Evolutionary conservation across 140 eudicot species (phyloP).

Genomic region (Oenanthe javanica): DNA sequence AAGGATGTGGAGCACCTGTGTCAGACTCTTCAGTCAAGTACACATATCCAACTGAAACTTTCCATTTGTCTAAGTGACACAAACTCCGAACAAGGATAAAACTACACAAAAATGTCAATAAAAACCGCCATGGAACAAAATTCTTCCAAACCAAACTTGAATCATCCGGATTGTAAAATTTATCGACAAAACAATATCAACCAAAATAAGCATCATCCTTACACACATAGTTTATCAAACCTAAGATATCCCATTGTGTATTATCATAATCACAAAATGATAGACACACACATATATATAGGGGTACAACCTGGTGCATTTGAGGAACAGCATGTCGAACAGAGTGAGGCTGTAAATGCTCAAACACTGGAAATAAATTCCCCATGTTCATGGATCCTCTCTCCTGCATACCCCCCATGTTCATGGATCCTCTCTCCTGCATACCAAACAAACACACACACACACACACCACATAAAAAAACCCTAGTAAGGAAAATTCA

Average conservation of each 20-base stretch:
- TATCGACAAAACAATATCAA: too few relatives aligned
- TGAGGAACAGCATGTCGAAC: slow-evolving; percentile 55
- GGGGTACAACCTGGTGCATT: slow-evolving; percentile 22
- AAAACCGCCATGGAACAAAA: background rate
- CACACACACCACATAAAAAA: background rate
- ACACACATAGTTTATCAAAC: background rate
- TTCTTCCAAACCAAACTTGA: background rate
- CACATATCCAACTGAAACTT: background rate
- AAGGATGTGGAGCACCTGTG: background rate
- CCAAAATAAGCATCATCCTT: background rate
- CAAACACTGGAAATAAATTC: slow-evolving; percentile 50
- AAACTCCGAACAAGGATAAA: background rate
- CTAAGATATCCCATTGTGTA: background rate
- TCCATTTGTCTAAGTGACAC: background rate
- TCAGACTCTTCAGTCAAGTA: background rate
- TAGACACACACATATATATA: background rate
- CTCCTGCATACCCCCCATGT: slow-evolving; percentile 19
- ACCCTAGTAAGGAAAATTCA: background rate
- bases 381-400: slow-evolving; percentile 50
- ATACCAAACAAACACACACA: background rate
- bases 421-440: slow-evolving; percentile 14
- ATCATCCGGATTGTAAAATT: background rate
- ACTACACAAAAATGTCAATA: background rate
- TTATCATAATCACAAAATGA: background rate
- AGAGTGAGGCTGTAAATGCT: slow-evolving; percentile 57